Base-by-base conservation (phyloP, 2,329 filamentous ascomycete genomes). In the Orbilia blumenaviensis region DNA sequence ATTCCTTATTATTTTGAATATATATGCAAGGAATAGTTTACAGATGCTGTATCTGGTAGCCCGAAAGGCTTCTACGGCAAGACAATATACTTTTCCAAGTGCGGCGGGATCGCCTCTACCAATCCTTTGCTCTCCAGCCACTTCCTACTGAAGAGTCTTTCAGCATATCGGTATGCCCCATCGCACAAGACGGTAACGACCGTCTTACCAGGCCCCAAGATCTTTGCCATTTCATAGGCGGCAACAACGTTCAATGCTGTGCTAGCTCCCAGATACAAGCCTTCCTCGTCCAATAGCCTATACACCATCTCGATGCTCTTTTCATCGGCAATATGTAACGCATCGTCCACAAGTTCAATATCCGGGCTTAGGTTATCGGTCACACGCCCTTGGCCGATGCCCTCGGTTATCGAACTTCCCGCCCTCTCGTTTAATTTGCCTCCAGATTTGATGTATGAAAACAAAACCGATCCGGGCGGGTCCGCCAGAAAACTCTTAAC, bases 251-350 rank as follows among this genome's bases (percentile, higher is more conserved):
- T 99, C 81, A 99, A 85, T 73, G 92, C 92, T 23, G 92, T 96
- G 84, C 93, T 97, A 38, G 95, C 95, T 78, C 95, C 95, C 1
- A 99, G 87, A 83, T 99, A 99, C 61, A 99, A 84, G 1, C 95
- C 95, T 83, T 99, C 95, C 84, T 98, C 93, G 81, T 98, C 94
- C 78, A 99, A 86, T 82, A 94, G 97, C 78, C 94, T 87, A 85
- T 98, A 99, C 48, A 99, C 93, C 95, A 97, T 98, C 84, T 92
- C 92, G 80, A 99, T 94, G 81, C 90, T 96, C 88, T 96, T 94
- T 85, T 95, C 93, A 82, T 99, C 95, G 77, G 89, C 87, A 79
- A 99, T 93, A 82, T 90, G 87, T 80, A 99, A 81, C 36, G 93
- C 92, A 72, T 91, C 94, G 84, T 98, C 95, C 14, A 98, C 81